Evolutionary conservation across 2,329 filamentous ascomycete species (phyloP).

Genomic region (Aspergillus aculeatus): DNA sequence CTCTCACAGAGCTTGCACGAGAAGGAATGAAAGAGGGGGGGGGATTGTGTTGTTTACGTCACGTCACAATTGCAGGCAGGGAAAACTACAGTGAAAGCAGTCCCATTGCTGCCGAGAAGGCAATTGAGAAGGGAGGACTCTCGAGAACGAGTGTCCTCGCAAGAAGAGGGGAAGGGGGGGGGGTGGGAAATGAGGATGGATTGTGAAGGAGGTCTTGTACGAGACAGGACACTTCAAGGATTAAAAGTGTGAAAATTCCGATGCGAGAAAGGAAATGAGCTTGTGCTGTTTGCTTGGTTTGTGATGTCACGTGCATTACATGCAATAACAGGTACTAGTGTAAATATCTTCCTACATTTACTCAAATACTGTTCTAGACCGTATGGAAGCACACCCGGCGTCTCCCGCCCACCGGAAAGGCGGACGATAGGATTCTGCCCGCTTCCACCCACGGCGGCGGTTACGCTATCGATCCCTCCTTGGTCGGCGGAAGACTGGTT

Average conservation of each 20-base stretch:
- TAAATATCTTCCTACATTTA: rapidly evolving
- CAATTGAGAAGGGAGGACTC: constrained; percentile 25
- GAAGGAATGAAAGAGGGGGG: not conserved
- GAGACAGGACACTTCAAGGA: constrained; percentile 6
- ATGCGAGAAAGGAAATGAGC: constrained; percentile 24
- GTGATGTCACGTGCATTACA: constrained; percentile 19
- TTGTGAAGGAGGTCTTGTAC: not conserved
- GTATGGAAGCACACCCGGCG: not conserved
- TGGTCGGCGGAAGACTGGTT: too few relatives aligned
- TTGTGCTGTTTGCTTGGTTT: constrained; percentile 24
- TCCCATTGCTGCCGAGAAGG: constrained; percentile 37
- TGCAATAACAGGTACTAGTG: not conserved
- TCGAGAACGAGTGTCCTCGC: constrained; percentile 26
- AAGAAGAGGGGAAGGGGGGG: constrained; percentile 5
- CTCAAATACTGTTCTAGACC: not conserved
- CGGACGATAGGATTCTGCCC: constrained; percentile 39
- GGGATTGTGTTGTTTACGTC: constrained; percentile 21
- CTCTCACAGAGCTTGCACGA: constrained; percentile 19
- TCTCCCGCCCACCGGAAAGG: constrained; percentile 7
- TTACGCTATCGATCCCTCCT: constrained; percentile 9
- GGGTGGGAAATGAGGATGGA: constrained; percentile 9
- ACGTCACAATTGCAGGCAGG: constrained; percentile 30
- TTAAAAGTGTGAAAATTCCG: constrained; percentile 32
- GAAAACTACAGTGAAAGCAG: constrained; percentile 28
- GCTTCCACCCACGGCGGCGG: constrained; percentile 27